Conservation (phyloP, 2,329 filamentous ascomycete species). For the Microdochium nivale region DNA sequence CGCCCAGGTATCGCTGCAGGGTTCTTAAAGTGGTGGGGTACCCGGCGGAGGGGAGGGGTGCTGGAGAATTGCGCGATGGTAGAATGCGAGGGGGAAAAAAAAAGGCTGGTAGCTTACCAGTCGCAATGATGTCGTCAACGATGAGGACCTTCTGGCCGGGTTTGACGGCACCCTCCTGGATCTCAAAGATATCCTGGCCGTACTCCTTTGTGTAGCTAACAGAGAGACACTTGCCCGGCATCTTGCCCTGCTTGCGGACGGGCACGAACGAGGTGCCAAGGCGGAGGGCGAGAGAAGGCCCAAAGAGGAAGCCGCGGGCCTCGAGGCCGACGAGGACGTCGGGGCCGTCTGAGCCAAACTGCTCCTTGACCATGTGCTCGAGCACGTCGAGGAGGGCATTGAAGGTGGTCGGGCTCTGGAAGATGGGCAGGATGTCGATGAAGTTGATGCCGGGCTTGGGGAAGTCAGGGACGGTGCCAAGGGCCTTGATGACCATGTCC, state of each 20-base stretch:
- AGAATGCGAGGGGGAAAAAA: not conserved
- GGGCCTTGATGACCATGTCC: conserved; percentile 52
- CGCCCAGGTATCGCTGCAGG: conserved; percentile 4
- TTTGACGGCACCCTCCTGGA: conserved; percentile 80
- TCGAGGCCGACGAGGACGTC: conserved; percentile 93
- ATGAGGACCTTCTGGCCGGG: conserved; percentile 83
- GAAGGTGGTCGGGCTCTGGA: conserved; percentile 69
- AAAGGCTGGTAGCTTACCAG: conserved; percentile 51
- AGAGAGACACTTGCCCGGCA: conserved; percentile 81
- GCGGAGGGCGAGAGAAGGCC: conserved; percentile 75
- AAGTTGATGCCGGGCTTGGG: conserved; percentile 88
- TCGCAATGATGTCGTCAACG: conserved; percentile 97
- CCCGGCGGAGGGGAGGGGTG: not conserved
- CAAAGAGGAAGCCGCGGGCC: conserved; percentile 91
- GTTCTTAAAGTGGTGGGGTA: not conserved
- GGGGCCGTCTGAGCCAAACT: conserved; percentile 53
- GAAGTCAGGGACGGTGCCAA: conserved; percentile 88
- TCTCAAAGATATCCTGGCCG: conserved; percentile 89
- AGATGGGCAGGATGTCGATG: conserved; percentile 96
- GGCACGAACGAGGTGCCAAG: conserved; percentile 84
- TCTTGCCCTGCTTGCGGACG: conserved; percentile 90
- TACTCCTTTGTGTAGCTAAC: conserved; percentile 94
- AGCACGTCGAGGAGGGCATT: conserved; percentile 72
- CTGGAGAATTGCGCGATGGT: not conserved
- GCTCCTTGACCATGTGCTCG: conserved; percentile 67